Evolutionary conservation across 2,329 filamentous ascomycete genomes (phyloP).

Genomic region (Aspergillus ruber): DNA sequence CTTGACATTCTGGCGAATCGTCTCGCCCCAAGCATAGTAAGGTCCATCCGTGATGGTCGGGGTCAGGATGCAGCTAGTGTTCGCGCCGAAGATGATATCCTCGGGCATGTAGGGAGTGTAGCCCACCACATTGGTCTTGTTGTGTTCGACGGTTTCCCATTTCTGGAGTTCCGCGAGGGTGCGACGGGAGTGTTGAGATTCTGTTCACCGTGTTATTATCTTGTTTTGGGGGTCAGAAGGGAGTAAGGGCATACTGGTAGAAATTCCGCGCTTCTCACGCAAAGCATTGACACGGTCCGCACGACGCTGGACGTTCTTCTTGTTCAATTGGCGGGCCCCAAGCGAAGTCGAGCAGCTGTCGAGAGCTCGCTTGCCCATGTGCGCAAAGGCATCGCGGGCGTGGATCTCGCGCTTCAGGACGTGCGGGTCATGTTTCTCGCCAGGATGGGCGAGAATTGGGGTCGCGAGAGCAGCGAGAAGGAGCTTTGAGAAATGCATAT

Average conservation of each 20-base stretch:
- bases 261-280: conserved; percentile 21
- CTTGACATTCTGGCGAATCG: conserved; percentile 36
- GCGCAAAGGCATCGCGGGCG: conserved; percentile 20
- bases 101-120: conserved; percentile 22
- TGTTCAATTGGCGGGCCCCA: conserved; percentile 18
- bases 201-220: conserved; percentile 2
- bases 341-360: conserved; percentile 17
- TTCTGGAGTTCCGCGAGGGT: conserved; percentile 31
- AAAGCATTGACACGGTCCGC: conserved; percentile 19
- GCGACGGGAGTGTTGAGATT: conserved; percentile 26
- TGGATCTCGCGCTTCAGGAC: conserved; percentile 23
- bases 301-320: conserved; percentile 23
- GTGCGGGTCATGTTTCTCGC: conserved; percentile 25
- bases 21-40: conserved; percentile 42
- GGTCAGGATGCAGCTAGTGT: conserved; percentile 39
- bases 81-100: conserved; percentile 32
- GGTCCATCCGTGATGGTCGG: conserved; percentile 41
- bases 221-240: no score
- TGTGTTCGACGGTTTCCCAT: conserved; percentile 34
- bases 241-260: conserved; percentile 11
- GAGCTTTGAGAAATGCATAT: conserved; percentile 24
- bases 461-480: conserved; percentile 25
- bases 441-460: conserved; percentile 23
- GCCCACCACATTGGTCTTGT: conserved; percentile 29
- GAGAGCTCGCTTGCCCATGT: conserved; percentile 17